Evolutionary conservation across 768 basidiomycete genomes (phyloP).

Genomic region (Amanita subjunquillea): DNA sequence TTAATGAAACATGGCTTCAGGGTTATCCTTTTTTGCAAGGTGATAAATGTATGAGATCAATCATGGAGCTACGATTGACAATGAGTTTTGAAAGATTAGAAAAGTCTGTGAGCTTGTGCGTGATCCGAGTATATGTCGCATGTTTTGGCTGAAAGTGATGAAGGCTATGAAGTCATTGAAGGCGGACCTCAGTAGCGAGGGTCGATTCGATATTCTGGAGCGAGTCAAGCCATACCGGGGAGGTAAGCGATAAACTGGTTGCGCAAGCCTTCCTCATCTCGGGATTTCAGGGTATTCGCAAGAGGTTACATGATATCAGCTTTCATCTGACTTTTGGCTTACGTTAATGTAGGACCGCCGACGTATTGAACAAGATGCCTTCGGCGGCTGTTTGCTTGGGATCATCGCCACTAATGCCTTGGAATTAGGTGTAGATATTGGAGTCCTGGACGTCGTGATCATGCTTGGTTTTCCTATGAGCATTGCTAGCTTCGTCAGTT

Average conservation of each 20-base stretch:
- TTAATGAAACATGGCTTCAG: slow-evolving; percentile 76
- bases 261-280: neutral
- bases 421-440: slow-evolving; percentile 88
- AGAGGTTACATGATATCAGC: slow-evolving; percentile 29
- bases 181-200: slow-evolving; percentile 60
- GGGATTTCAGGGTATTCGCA: slow-evolving; percentile 53
- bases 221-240: slow-evolving; percentile 78
- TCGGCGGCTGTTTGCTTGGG: slow-evolving; percentile 73
- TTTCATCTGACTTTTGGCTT: neutral
- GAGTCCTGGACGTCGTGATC: slow-evolving; percentile 79
- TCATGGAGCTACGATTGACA: neutral
- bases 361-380: slow-evolving; percentile 78
- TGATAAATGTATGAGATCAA: slow-evolving; percentile 13
- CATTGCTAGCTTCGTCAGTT: slow-evolving; percentile 69
- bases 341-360: slow-evolving; percentile 55
- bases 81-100: slow-evolving; percentile 41
- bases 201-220: slow-evolving; percentile 64
- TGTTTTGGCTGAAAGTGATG: slow-evolving; percentile 12
- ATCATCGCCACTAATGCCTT: slow-evolving; percentile 87
- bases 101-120: slow-evolving; percentile 75
- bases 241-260: slow-evolving; percentile 30
- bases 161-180: slow-evolving; percentile 77
- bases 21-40: slow-evolving; percentile 87
- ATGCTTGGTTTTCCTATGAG: slow-evolving; percentile 80
- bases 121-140: neutral